These are phyloP conservation scores for Yamadazyma aaseri DNA, from an alignment of 1,139 yeast species.

Conservation along the genomic window DNA sequence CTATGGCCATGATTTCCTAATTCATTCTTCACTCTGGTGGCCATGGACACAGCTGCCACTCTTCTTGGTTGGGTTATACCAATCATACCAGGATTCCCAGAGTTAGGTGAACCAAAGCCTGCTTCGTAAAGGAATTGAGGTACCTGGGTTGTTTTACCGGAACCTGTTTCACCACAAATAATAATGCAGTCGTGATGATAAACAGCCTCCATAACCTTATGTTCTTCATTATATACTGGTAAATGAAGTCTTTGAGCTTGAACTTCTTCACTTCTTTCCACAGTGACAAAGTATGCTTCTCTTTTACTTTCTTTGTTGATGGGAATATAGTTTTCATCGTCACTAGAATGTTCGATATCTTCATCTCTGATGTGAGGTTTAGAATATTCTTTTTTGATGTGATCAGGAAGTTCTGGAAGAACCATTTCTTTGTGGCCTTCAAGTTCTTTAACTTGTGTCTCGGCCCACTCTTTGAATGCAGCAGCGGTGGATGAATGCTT, in stretches of 20 bases:
- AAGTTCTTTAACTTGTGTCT: constrained; percentile 49
- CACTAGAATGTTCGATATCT: constrained; percentile 60
- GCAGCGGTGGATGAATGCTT: constrained; percentile 43
- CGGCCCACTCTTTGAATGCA: constrained; percentile 63
- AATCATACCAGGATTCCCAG: constrained; percentile 85
- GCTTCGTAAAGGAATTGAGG: constrained; percentile 82
- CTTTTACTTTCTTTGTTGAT: constrained; percentile 54
- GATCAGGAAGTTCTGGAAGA: constrained; percentile 51
- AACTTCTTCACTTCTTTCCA: constrained; percentile 61
- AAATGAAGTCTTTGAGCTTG: constrained; percentile 66
- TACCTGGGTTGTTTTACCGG: constrained; percentile 80
- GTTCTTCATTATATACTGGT: constrained; percentile 93
- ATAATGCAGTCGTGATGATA: constrained; percentile 90
- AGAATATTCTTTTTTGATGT: constrained; percentile 44
- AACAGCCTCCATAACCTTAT: constrained; percentile 91
- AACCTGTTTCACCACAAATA: constrained; percentile 91
- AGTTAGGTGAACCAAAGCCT: constrained; percentile 70
- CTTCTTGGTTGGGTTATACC: constrained; percentile 97
- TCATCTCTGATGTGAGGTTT: constrained; percentile 52
- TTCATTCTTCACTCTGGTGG: constrained; percentile 81
- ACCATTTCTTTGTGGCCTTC: constrained; percentile 57
- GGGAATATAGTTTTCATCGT: constrained; percentile 56
- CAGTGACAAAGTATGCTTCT: constrained; percentile 66
- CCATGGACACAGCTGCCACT: constrained; percentile 98
- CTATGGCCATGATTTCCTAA: constrained; percentile 73